Evolutionary conservation across 345 rosid genomes (phyloP).

Genomic region (Eucalyptus sp.): DNA sequence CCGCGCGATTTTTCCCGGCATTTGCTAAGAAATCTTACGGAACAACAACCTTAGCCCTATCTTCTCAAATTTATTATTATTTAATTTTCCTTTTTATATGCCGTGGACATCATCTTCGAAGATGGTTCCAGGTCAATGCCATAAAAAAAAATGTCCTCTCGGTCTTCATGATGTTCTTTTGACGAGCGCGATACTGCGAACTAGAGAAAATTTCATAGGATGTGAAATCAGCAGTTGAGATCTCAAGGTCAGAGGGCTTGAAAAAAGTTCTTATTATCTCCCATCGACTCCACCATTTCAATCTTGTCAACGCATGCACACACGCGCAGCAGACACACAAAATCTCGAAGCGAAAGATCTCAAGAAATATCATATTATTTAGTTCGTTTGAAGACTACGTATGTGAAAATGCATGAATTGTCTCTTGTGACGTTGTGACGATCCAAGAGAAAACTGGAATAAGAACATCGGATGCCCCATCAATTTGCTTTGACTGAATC

Average conservation of each 20-base stretch:
- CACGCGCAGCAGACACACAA: neutral
- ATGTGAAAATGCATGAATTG: neutral
- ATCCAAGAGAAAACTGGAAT: neutral
- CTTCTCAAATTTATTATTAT: neutral
- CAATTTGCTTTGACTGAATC: neutral
- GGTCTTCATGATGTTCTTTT: neutral
- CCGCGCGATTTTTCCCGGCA: neutral
- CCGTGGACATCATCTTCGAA: neutral
- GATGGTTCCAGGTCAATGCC: neutral
- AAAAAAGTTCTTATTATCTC: neutral
- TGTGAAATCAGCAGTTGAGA: neutral
- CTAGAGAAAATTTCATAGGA: neutral
- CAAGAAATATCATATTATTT: neutral
- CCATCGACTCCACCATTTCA: neutral
- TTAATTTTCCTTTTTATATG: neutral
- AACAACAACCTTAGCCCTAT: neutral
- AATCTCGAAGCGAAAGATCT: neutral
- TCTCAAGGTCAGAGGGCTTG: neutral
- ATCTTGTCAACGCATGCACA: neutral
- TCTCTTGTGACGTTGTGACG: neutral
- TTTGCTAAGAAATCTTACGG: neutral
- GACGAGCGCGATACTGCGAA: neutral
- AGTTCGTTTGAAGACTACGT: neutral
- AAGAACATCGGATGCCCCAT: neutral
- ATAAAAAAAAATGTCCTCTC: neutral